These are phyloP conservation scores for Cardamine chenopodiifolia DNA, from an alignment of 345 rosid genomes.

Conservation along the genomic window DNA sequence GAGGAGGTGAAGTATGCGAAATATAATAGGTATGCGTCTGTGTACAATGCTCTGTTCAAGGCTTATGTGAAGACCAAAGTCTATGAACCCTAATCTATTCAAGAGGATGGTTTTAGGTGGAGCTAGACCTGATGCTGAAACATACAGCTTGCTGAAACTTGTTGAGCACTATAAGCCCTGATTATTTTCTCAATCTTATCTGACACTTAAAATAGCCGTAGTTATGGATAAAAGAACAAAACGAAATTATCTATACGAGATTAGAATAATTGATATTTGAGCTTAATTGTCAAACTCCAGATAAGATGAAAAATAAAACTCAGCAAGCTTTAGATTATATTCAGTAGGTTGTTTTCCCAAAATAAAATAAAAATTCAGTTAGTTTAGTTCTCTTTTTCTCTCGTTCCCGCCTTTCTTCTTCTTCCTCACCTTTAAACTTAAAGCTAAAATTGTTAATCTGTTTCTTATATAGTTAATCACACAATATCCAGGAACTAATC, in stretches of 20 bases:
- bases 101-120: constrained; percentile 94
- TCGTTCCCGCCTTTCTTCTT: background rate
- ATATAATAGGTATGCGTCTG: constrained; percentile 73
- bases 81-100: constrained; percentile 69
- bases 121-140: constrained; percentile 90
- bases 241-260: background rate
- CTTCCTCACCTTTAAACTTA: no score
- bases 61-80: constrained; percentile 78
- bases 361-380: background rate
- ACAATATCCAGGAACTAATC: background rate
- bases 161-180: constrained; percentile 55
- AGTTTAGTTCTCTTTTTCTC: background rate
- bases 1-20: constrained; percentile 66
- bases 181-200: background rate
- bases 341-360: background rate
- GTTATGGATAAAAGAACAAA: background rate
- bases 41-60: constrained; percentile 73
- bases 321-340: background rate
- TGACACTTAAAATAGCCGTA: background rate
- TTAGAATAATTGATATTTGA: background rate
- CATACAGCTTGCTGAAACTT: constrained; percentile 81
- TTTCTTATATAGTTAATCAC: no score
- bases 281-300: background rate
- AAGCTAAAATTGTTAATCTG: no score
- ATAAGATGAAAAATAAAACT: background rate